Evolutionary conservation across 352 stramenopile genomes (phyloP).

Genomic region (Globisporangium irregulare): DNA sequence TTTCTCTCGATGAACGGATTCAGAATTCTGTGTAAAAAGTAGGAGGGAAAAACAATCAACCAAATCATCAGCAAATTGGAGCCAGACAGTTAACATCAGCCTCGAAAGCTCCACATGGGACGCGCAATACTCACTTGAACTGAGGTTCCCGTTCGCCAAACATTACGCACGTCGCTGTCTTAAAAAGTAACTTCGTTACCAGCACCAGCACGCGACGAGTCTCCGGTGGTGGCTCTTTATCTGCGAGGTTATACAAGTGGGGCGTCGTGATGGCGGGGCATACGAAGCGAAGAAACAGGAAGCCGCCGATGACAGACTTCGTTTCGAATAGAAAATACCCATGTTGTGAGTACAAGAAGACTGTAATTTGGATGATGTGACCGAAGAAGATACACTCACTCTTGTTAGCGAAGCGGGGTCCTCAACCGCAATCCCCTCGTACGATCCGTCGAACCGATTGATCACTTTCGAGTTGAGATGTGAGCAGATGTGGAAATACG

Average conservation of each 20-base stretch:
- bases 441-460: slow-evolving; percentile 60
- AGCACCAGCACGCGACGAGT: slow-evolving; percentile 84
- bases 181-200: slow-evolving; percentile 87
- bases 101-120: not conserved
- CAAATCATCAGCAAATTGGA: not conserved
- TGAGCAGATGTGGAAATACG: slow-evolving; percentile 78
- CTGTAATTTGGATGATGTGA: not conserved
- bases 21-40: slow-evolving; percentile 44
- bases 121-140: slow-evolving; percentile 46
- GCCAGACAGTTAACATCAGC: not conserved
- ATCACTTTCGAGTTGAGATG: slow-evolving; percentile 72
- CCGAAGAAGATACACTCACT: slow-evolving; percentile 24
- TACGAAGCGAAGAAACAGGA: slow-evolving; percentile 87
- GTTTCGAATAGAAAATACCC: not conserved
- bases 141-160: slow-evolving; percentile 84
- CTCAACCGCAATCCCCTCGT: slow-evolving; percentile 52
- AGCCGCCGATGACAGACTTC: slow-evolving; percentile 83
- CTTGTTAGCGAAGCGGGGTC: slow-evolving; percentile 54
- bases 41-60: not conserved
- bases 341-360: not conserved
- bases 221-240: slow-evolving; percentile 63
- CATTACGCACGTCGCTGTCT: slow-evolving; percentile 82
- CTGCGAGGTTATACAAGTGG: slow-evolving; percentile 77
- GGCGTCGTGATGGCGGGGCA: slow-evolving; percentile 86
- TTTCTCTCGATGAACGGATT: slow-evolving; percentile 89